Conservation (phyloP, 2,329 filamentous ascomycete genomes). For the Diplodia scrobiculata region DNA sequence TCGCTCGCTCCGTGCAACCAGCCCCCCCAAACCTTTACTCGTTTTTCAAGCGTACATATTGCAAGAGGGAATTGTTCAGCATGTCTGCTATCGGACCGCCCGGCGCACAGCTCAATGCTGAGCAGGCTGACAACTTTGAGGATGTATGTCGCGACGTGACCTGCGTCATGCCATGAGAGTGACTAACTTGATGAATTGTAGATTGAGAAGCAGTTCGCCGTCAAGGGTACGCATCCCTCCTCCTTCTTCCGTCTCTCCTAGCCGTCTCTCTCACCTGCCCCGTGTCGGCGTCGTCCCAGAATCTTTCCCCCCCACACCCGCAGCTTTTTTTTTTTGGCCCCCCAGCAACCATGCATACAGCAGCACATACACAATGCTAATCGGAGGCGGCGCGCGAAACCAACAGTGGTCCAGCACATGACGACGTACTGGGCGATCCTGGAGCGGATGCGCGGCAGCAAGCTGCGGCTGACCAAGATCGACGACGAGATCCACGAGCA, state of each 20-base stretch:
- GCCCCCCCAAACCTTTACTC: neutral
- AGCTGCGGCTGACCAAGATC: slow-evolving; percentile 85
- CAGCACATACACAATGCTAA: neutral
- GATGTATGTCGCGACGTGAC: slow-evolving; percentile 55
- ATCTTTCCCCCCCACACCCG: too few species aligned
- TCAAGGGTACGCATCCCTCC: slow-evolving; percentile 67
- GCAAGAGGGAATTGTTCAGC: neutral
- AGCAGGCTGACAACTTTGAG: slow-evolving; percentile 69
- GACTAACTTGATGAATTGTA: slow-evolving; percentile 46
- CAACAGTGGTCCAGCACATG: slow-evolving; percentile 83
- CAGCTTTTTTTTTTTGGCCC: too few species aligned
- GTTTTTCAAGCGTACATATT: slow-evolving; percentile 8
- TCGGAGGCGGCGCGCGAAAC: slow-evolving; percentile 13
- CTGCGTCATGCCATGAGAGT: neutral
- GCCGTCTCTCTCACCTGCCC: neutral
- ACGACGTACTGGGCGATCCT: slow-evolving; percentile 96
- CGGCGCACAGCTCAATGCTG: slow-evolving; percentile 50
- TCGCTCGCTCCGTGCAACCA: too few species aligned
- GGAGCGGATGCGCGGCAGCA: slow-evolving; percentile 84
- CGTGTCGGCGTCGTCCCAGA: slow-evolving; percentile 2
- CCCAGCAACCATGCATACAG: neutral
- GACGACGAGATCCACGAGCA: slow-evolving; percentile 94
- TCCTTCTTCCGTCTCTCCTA: neutral
- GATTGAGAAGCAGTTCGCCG: slow-evolving; percentile 99
- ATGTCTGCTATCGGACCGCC: slow-evolving; percentile 29